A percentile compares a stretch with the other conserved stretches of the same genome.
Conservation (phyloP, 2,329 filamentous ascomycete genomes). For the Huntiella decipiens region DNA sequence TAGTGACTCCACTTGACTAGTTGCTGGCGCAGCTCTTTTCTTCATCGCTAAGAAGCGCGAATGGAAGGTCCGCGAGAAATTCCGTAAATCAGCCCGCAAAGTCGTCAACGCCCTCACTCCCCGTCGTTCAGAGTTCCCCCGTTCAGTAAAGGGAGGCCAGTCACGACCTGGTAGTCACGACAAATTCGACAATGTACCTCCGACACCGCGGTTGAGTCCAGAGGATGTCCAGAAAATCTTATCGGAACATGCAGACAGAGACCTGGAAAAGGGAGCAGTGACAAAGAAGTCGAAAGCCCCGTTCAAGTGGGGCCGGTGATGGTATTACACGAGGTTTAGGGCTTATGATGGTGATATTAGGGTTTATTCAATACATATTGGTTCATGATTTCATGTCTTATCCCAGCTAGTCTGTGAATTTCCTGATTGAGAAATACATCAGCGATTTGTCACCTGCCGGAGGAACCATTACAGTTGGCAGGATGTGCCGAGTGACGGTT, state of each 20-base stretch:
- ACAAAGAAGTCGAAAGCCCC: too few relatives aligned
- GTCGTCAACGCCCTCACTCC: slow-evolving; percentile 45
- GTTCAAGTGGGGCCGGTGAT: slow-evolving; percentile 13
- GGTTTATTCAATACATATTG: too few relatives aligned
- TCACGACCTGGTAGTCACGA: slow-evolving; percentile 19
- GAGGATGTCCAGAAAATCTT: slow-evolving; percentile 14
- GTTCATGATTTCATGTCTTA: too few relatives aligned
- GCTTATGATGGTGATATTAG: too few relatives aligned
- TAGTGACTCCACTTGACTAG: slow-evolving; percentile 20
- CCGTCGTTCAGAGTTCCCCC: slow-evolving; percentile 39
- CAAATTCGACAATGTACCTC: slow-evolving; percentile 36
- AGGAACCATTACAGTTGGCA: too few relatives aligned
- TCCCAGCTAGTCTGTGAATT: too few relatives aligned
- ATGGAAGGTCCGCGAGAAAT: slow-evolving; percentile 57
- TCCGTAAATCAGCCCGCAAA: slow-evolving; percentile 47
- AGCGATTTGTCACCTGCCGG: too few relatives aligned
- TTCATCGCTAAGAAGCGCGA: slow-evolving; percentile 69
- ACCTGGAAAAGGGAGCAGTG: slow-evolving; percentile 36
- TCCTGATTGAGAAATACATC: too few relatives aligned
- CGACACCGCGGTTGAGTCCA: slow-evolving; percentile 34
- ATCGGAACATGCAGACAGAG: slow-evolving; percentile 14
- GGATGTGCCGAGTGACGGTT: too few relatives aligned
- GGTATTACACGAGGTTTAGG: too few relatives aligned
- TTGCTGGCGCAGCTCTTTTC: slow-evolving; percentile 48
- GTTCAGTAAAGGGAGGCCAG: slow-evolving; percentile 29